Percentiles rank a stretch among this genome's conserved stretches.
Evolutionary conservation across 2,329 filamentous ascomycete genomes (phyloP).

Genomic region (Fonsecaea multimorphosa): DNA sequence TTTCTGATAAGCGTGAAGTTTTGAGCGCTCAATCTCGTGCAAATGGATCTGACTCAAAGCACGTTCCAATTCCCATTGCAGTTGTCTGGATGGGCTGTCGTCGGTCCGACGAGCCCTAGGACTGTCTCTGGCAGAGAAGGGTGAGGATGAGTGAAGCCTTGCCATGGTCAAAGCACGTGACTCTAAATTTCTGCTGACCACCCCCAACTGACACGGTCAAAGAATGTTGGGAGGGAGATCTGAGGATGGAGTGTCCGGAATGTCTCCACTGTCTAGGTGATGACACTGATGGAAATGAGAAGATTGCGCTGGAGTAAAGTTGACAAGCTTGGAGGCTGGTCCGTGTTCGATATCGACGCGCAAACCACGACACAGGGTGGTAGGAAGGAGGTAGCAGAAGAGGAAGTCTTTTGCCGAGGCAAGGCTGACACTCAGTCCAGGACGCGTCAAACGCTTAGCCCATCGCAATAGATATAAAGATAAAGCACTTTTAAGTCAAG

Average conservation of each 20-base stretch:
- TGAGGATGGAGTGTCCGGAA: background rate
- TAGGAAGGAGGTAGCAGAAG: background rate
- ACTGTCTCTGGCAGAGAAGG: conserved; percentile 28
- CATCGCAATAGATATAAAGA: background rate
- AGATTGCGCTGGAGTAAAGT: background rate
- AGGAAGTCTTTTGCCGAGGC: background rate
- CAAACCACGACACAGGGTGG: background rate
- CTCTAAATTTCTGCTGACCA: conserved; percentile 5
- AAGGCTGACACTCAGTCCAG: background rate
- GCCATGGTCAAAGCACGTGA: conserved; percentile 30
- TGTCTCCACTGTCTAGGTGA: background rate
- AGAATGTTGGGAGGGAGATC: conserved; percentile 3
- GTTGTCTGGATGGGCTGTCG: conserved; percentile 37
- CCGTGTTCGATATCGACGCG: background rate
- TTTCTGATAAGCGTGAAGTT: conserved; percentile 51
- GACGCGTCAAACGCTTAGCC: conserved; percentile 7
- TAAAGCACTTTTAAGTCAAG: background rate
- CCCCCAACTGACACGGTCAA: background rate
- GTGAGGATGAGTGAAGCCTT: conserved; percentile 29
- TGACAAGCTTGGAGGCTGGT: background rate
- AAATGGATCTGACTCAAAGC: conserved; percentile 51
- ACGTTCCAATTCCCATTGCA: conserved; percentile 46
- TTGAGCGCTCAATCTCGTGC: conserved; percentile 52
- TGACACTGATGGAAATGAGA: background rate
- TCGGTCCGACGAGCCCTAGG: conserved; percentile 27